phyloP scores from a whole-genome alignment of 2,329 filamentous ascomycete species.

The Grosmannia serpens region DNA sequence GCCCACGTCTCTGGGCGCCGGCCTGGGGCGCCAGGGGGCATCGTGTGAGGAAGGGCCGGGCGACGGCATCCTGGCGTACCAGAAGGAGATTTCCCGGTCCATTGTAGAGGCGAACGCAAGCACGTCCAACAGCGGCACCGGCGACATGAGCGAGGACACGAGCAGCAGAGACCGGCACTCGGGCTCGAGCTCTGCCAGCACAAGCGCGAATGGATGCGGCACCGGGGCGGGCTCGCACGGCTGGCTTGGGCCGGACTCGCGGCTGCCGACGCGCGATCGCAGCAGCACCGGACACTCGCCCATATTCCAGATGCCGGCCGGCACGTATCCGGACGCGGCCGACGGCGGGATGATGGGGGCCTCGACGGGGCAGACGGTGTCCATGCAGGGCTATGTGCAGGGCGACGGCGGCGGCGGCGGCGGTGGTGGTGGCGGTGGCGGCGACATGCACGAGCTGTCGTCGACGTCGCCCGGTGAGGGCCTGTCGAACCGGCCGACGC shows the following conservation, averaged over 20 bases:
- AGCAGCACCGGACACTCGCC: constrained; percentile 13
- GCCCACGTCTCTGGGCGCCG: neutral
- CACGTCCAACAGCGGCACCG: neutral
- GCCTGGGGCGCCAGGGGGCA: constrained; percentile 5
- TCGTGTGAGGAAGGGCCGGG: constrained; percentile 14
- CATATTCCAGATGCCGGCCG: constrained; percentile 6
- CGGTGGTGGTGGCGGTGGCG: constrained; percentile 26
- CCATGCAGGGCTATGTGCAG: constrained; percentile 24
- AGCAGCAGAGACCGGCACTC: neutral
- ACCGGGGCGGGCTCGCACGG: constrained; percentile 1
- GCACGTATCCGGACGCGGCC: constrained; percentile 7
- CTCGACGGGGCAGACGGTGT: neutral
- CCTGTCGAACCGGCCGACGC: constrained; percentile 44
- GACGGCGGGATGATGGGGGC: neutral
- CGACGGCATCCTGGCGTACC: constrained; percentile 31
- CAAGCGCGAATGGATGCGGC: neutral
- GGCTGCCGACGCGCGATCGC: constrained; percentile 20
- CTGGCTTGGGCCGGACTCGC: constrained; percentile 29
- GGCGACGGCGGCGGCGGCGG: constrained; percentile 27
- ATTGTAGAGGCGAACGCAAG: neutral
- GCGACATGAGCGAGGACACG: constrained; percentile 2
- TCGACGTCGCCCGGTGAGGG: constrained; percentile 36
- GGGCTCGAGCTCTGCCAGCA: constrained; percentile 4
- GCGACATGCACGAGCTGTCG: constrained; percentile 32
- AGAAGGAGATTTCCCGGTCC: constrained; percentile 8